Evolutionary conservation across 768 basidiomycete genomes (phyloP).

Genomic region (Gautieria morchelliformis): DNA sequence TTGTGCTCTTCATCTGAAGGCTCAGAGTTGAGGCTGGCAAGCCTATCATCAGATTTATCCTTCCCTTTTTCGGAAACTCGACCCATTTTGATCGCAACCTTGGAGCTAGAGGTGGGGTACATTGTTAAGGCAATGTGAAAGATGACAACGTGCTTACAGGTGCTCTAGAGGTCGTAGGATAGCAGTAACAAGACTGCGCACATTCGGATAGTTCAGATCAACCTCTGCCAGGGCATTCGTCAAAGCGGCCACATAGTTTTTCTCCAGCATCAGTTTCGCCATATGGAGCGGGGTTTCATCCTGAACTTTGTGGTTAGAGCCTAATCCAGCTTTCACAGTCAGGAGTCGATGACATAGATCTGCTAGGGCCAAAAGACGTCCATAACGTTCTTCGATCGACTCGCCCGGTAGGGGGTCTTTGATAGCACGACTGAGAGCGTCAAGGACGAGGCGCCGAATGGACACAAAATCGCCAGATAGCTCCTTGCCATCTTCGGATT

Average conservation of each 20-base stretch:
- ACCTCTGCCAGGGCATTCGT: conserved; percentile 86
- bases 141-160: conserved; percentile 45
- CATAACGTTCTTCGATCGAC: conserved; percentile 63
- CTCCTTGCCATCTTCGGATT: conserved; percentile 62
- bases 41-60: conserved; percentile 39
- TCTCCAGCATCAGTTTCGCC: conserved; percentile 97
- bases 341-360: conserved; percentile 86
- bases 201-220: conserved; percentile 91
- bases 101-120: conserved; percentile 47
- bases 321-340: conserved; percentile 44
- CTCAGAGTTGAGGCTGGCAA: conserved; percentile 41
- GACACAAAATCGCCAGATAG: conserved; percentile 67
- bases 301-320: conserved; percentile 36
- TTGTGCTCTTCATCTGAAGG: conserved; percentile 52
- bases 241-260: conserved; percentile 84
- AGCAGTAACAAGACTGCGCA: conserved; percentile 75
- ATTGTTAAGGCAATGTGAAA: background rate
- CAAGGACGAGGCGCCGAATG: conserved; percentile 89
- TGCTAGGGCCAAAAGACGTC: conserved; percentile 74
- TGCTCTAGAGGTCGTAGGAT: conserved; percentile 84
- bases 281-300: conserved; percentile 81
- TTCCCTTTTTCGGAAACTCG: conserved; percentile 60
- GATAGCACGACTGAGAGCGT: conserved; percentile 77
- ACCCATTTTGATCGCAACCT: conserved; percentile 98
- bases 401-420: conserved; percentile 63